Evolutionary conservation across 1,284 basidiomycete genomes (phyloP), one percentile per base, ranked within the genome.

Genomic region (Mrakiaceae sp.): DNA sequence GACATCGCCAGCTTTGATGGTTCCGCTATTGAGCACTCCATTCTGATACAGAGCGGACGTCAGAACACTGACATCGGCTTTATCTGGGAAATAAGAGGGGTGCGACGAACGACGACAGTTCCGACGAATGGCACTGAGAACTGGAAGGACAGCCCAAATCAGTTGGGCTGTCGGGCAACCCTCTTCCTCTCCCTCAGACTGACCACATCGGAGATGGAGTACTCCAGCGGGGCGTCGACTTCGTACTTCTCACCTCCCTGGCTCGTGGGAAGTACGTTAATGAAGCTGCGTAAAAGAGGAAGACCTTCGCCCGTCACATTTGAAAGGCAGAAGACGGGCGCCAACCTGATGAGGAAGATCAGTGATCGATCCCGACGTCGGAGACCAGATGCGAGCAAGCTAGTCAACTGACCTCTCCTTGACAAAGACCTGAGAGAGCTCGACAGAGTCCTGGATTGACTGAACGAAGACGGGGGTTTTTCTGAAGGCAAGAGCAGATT

Each of bases 221-320:
- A 80, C 82, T 98, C 94, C 66, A 97, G 81, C 16, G 95, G 90
- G 68, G 88, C 88, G 73, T 90, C 85, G n/a, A 82, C 78, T 47
- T 84, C 80, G 73, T 90, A 94, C 71, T 88, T 88, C 71, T 89
- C 86, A 63, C 80, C 81, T 49, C 80, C 82, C 72, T 92, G 90
- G 71, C 88, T 90, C 3, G 90, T 85, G 0, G 90, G 88, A 8
- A 93, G 77, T 50, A 91, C 80, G 73, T 95, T 94, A 64, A 95
- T 78, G 78, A 94, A 92, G 9, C 84, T 88, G 62, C 90, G 83
- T 54, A 93, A 77, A 83, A 88, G 70, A 62, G 69, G 74, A 62
- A 96, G 81, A 12, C 92, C 91, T 69, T 88, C 83, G 16, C 96
- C 96, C 4, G 58, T 60, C 10, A 60, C 48, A 27, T 60, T 51